phyloP scores from a whole-genome alignment of 495 filamentous ascomycete genomes.

The Penicillium paxilli region DNA sequence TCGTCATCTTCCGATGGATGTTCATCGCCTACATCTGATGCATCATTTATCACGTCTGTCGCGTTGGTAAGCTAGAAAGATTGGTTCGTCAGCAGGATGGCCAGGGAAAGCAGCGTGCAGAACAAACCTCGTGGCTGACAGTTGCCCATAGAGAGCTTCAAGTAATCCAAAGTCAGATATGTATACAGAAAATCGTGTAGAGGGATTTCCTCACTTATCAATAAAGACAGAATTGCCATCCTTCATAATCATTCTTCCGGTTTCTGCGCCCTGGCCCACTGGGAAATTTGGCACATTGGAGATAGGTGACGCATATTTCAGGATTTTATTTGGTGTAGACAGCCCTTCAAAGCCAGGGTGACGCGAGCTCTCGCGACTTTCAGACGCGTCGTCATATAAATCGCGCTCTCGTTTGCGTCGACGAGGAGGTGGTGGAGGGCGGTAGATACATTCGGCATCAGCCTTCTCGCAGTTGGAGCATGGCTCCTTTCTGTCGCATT shows the following conservation, averaged over 20 bases:
- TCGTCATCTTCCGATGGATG: conserved; percentile 17
- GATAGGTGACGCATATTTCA: not conserved
- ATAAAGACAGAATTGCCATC: conserved; percentile 49
- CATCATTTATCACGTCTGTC: conserved; percentile 37
- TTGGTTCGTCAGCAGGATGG: not conserved
- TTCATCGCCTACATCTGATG: conserved; percentile 21
- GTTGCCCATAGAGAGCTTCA: conserved; percentile 54
- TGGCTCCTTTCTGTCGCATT: conserved; percentile 63
- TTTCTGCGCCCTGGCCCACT: conserved; percentile 4
- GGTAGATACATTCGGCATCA: conserved; percentile 56
- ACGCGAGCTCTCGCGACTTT: conserved; percentile 10
- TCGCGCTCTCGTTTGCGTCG: conserved; percentile 57
- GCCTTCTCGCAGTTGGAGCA: conserved; percentile 68
- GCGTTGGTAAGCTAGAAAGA: conserved; percentile 48
- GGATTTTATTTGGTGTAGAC: not conserved
- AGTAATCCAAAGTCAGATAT: conserved; percentile 15
- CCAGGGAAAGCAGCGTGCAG: not conserved
- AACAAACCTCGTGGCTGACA: conserved; percentile 49
- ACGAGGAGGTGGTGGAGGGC: conserved; percentile 57
- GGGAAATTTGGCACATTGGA: not conserved
- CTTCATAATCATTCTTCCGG: conserved; percentile 35
- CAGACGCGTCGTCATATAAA: conserved; percentile 45
- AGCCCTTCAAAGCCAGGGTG: not conserved
- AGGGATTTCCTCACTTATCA: conserved; percentile 35
- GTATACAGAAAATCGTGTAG: not conserved